Conservation (phyloP, 2,329 filamentous ascomycete species). For the Pestalotiopsis sp. region DNA sequence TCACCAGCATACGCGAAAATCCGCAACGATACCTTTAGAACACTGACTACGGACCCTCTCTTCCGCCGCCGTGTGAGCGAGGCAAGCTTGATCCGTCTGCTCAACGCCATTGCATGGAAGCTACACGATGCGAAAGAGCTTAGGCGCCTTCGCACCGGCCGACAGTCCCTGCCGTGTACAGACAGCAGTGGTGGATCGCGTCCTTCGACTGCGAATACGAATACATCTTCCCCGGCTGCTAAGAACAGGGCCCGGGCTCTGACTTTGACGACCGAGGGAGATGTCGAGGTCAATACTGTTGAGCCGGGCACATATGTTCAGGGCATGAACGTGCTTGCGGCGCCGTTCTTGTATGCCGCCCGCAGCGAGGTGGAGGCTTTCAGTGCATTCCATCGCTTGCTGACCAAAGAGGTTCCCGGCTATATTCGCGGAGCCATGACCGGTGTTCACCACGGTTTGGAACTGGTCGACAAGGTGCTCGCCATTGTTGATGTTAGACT, state of each 20-base stretch:
- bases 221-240: slow-evolving; percentile 46
- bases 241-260: slow-evolving; percentile 57
- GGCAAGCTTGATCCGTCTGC: slow-evolving; percentile 87
- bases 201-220: slow-evolving; percentile 40
- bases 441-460: slow-evolving; percentile 89
- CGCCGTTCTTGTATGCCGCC: slow-evolving; percentile 92
- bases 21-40: slow-evolving; percentile 97
- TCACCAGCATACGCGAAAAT: slow-evolving; percentile 97
- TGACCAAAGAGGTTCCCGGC: slow-evolving; percentile 86
- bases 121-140: slow-evolving; percentile 76
- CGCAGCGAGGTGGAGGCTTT: slow-evolving; percentile 95
- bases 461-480: slow-evolving; percentile 88
- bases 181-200: slow-evolving; percentile 31
- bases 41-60: slow-evolving; percentile 92
- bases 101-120: slow-evolving; percentile 95
- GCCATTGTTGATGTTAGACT: slow-evolving; percentile 90
- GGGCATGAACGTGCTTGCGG: slow-evolving; percentile 97
- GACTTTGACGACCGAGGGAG: slow-evolving; percentile 65
- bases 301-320: slow-evolving; percentile 92
- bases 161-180: slow-evolving; percentile 31
- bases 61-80: slow-evolving; percentile 95
- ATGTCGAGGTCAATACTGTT: slow-evolving; percentile 60
- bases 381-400: slow-evolving; percentile 82
- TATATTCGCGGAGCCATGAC: slow-evolving; percentile 98
- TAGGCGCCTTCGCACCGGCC: slow-evolving; percentile 32